Base-by-base conservation (phyloP, 225 moss, liverwort and hornwort genomes). In the Ulota crispa region DNA sequence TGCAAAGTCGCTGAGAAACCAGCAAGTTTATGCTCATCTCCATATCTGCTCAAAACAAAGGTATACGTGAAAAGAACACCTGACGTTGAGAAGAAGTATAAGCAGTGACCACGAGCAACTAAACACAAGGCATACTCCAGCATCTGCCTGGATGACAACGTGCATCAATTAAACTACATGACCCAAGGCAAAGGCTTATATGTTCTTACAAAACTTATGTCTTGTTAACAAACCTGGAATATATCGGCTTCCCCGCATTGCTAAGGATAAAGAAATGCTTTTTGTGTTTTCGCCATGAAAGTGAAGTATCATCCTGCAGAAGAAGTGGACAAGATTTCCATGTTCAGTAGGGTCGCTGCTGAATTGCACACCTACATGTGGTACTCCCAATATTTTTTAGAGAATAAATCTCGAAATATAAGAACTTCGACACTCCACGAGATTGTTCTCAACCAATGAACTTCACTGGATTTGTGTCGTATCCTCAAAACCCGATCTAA, bases 191-290 rank as follows among this genome's bases (percentile, higher is more conserved):
- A 47, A 60, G 54, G 2, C 50, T 4, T 77, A 30, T 21, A 36
- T 18, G 47, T 26, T 42, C 23, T 4, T 6, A 60, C 2, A 76
- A 81, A 55, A 13, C n/a, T 61, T 20, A 30, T 4, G 62, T 43
- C 52, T 52, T 65, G 36, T n/a, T 57, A 7, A 82, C 87, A 26
- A 82, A 97, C 97, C 98, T 99, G 75, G 95, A 99, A 81, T 92
- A 99, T 77, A 99, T 89, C 61, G 98, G 98, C 81, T 99, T 99
- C 72, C 98, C 98, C 56, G 98, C 95, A 83, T 99, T 99, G 83
- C 98, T 99, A 56, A 99, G 98, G 68, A 99, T 95, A 71, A 99
- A 95, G 75, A 95, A 99, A 81, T 99, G 98, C 34, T 99, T 99
- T 83, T 92, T 94, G 83, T 99, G 98, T 82, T 87, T 86, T 79